Percentiles rank a stretch among this genome's conserved stretches.
These are phyloP conservation scores for Ophidiomyces ophidiicola DNA, from an alignment of 2,329 filamentous ascomycete genomes.

Conservation along the genomic window DNA sequence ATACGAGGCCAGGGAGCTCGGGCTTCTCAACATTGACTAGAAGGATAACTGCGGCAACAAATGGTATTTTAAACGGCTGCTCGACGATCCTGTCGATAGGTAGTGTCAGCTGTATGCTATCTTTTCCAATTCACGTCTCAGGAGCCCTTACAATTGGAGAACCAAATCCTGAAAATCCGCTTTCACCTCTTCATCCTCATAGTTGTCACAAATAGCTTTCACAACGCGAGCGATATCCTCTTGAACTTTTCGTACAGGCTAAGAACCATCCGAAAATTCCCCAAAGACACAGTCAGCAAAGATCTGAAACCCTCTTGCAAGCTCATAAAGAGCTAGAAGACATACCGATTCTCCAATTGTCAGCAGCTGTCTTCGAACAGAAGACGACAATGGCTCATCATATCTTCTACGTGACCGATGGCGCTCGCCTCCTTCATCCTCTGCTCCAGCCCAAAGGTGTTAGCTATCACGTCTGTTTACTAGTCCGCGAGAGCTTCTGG, in stretches of 20 bases:
- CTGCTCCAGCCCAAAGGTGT: slow-evolving; percentile 30
- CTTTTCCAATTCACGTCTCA: neutral
- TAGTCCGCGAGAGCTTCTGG: neutral
- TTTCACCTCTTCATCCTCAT: slow-evolving; percentile 70
- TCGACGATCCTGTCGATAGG: slow-evolving; percentile 49
- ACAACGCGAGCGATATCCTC: slow-evolving; percentile 67
- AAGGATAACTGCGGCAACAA: slow-evolving; percentile 71
- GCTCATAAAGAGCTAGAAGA: slow-evolving; percentile 2
- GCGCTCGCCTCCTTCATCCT: slow-evolving; percentile 63
- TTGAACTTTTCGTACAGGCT: slow-evolving; percentile 60
- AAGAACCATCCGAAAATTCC: slow-evolving; percentile 3
- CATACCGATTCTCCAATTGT: slow-evolving; percentile 62
- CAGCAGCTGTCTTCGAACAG: slow-evolving; percentile 65
- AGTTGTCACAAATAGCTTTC: slow-evolving; percentile 65
- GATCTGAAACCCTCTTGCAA: neutral
- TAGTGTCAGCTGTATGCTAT: slow-evolving; percentile 13
- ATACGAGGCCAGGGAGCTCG: slow-evolving; percentile 59
- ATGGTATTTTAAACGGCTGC: slow-evolving; percentile 96
- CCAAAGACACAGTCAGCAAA: too few species aligned
- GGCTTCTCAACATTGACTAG: slow-evolving; percentile 66
- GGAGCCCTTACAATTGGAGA: slow-evolving; percentile 53
- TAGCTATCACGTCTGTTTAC: neutral
- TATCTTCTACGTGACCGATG: slow-evolving; percentile 60
- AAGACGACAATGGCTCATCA: slow-evolving; percentile 58
- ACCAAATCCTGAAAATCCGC: slow-evolving; percentile 60